Evolutionary conservation across 75 land plant genomes (phyloP), one percentile per base, ranked within the genome.

Genomic region (Selaginella tamariscina): DNA sequence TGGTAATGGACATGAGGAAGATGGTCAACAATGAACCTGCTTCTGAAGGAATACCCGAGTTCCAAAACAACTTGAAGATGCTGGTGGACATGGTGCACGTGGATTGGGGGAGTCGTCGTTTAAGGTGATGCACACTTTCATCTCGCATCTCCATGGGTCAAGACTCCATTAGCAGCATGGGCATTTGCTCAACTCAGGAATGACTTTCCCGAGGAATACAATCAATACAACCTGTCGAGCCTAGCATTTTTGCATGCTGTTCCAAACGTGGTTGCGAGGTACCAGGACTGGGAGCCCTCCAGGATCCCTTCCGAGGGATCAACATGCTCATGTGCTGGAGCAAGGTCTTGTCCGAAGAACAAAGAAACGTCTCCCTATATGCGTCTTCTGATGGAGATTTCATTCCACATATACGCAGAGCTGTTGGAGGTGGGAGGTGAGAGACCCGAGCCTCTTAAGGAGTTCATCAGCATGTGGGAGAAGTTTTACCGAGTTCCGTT

Each of bases 21-120:
- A 89, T n/a, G n/a, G n/a, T n/a, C n/a, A n/a, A n/a, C n/a, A n/a
- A n/a, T n/a, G n/a, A n/a, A n/a, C n/a, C n/a, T n/a, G n/a, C n/a
- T n/a, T n/a, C n/a, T n/a, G n/a, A n/a, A n/a, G n/a, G n/a, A n/a
- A 90, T 90, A 91, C 96, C 98, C 1, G 98, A 94, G 71, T 74
- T 94, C 29, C 98, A 90, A 68, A 85, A 90, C 55, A 94, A 94
- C 73, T 26, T 94, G 27, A 87, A 72, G 75, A 56, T 94, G 67
- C 82, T 94, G 56, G 82, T 94, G 2, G 96, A 94, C 49, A 39
- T 81, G 71, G 85, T 85, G 20, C 96, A 85, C 81, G 80, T 82
- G 32, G 91, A 90, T n/a, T n/a, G n/a, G n/a, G n/a, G n/a, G n/a
- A n/a, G n/a, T n/a, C n/a, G n/a, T n/a, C n/a, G n/a, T n/a, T n/a